Percentiles rank a stretch among this genome's conserved stretches.
Evolutionary conservation across 2,329 filamentous ascomycete genomes (phyloP).

Genomic region (Thyridium curvatum): DNA sequence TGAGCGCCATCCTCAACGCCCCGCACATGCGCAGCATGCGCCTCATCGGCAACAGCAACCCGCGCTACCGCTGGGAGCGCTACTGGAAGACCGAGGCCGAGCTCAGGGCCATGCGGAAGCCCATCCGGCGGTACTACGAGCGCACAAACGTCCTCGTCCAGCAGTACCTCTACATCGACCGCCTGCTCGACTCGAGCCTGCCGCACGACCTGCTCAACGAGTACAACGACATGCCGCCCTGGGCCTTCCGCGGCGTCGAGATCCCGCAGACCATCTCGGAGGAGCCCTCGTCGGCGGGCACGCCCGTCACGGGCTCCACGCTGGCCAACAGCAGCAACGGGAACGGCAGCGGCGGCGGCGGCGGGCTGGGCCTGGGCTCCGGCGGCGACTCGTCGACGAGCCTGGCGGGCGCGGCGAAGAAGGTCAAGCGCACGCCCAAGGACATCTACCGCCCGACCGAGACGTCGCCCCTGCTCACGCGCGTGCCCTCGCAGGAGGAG

Average conservation of each 20-base stretch:
- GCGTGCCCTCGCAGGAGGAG: conserved; percentile 18
- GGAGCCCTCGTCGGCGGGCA: conserved; percentile 38
- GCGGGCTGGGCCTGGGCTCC: conserved; percentile 4
- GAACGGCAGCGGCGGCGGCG: conserved; percentile 22
- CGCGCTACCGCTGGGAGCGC: conserved; percentile 75
- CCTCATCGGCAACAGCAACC: conserved; percentile 83
- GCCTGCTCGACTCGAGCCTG: conserved; percentile 83
- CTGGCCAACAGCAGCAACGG: conserved; percentile 23
- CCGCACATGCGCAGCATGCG: conserved; percentile 76
- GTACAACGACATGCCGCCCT: conserved; percentile 61
- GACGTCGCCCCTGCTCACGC: conserved; percentile 56
- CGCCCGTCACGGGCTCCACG: conserved; percentile 14
- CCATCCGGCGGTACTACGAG: conserved; percentile 81
- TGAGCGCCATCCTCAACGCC: conserved; percentile 54
- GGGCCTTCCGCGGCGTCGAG: conserved; percentile 46
- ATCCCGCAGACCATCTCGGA: conserved; percentile 74
- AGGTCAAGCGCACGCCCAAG: conserved; percentile 73
- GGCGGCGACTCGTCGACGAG: conserved; percentile 8
- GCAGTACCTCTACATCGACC: conserved; percentile 90
- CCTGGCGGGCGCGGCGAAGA: conserved; percentile 26
- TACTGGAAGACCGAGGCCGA: conserved; percentile 82
- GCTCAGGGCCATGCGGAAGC: conserved; percentile 62
- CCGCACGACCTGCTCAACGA: conserved; percentile 88
- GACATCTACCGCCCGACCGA: conserved; percentile 77
- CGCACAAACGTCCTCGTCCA: conserved; percentile 83